Evolutionary conservation across 495 filamentous ascomycete genomes (phyloP).

Genomic region (Aspergillus ellipticus): DNA sequence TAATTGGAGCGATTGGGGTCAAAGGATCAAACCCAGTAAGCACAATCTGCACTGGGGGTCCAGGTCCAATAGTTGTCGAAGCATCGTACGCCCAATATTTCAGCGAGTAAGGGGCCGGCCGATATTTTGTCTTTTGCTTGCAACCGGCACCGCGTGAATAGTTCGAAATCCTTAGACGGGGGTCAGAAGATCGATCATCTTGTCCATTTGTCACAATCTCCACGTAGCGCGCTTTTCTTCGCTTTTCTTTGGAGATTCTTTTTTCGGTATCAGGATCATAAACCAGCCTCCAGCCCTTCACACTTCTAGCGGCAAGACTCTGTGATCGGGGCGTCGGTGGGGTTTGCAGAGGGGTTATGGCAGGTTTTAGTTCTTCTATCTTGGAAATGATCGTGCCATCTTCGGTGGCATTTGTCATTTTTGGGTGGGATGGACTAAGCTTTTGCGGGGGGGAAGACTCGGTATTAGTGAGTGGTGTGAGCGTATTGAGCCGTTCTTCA

Average conservation of each 20-base stretch:
- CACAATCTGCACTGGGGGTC: conserved; percentile 83
- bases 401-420: conserved; percentile 26
- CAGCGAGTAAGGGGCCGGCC: conserved; percentile 72
- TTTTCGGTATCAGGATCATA: conserved; percentile 74
- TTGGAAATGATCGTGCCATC: conserved; percentile 13
- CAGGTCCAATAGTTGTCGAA: conserved; percentile 77
- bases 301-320: conserved; percentile 57
- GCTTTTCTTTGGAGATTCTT: conserved; percentile 59
- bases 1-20: conserved; percentile 71
- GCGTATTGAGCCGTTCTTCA: conserved; percentile 48
- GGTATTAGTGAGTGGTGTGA: conserved; percentile 73
- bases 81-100: conserved; percentile 75
- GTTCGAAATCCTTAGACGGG: conserved; percentile 63
- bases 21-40: conserved; percentile 93
- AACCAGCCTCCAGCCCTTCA: conserved; percentile 64
- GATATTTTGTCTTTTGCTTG: conserved; percentile 69
- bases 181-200: conserved; percentile 69
- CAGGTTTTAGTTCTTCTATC: conserved; percentile 23
- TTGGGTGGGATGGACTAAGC: conserved; percentile 47
- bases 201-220: conserved; percentile 62
- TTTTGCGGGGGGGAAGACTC: conserved; percentile 72
- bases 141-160: conserved; percentile 55
- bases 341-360: conserved; percentile 49
- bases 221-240: conserved; percentile 67
- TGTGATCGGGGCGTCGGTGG: conserved; percentile 52